phyloP scores from a whole-genome alignment of 495 filamentous ascomycete genomes.

The Lophium mytilinum region DNA sequence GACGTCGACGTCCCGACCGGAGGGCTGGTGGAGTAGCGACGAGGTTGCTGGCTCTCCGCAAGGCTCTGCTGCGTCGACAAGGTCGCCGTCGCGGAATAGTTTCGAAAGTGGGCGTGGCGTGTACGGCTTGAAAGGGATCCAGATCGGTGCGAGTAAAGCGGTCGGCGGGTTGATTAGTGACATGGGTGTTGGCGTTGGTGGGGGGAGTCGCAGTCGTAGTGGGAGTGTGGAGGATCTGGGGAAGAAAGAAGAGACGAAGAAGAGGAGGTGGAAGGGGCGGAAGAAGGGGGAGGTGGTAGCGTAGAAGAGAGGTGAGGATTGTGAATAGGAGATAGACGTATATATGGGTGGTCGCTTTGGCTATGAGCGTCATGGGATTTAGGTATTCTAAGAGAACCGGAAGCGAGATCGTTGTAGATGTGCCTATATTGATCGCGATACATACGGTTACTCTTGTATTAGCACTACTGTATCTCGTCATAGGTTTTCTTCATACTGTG shows the following conservation, averaged over 20 bases:
- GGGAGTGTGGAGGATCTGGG: neutral
- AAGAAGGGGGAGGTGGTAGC: no score
- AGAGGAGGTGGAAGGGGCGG: no score
- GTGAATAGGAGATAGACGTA: no score
- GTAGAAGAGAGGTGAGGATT: no score
- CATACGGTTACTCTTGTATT: no score
- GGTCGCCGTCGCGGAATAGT: constrained; percentile 2
- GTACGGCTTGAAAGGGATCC: constrained; percentile 9
- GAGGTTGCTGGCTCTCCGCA: constrained; percentile 16
- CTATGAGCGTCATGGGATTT: no score
- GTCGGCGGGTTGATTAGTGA: constrained; percentile 10
- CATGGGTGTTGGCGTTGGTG: constrained; percentile 5
- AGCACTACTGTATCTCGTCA: no score
- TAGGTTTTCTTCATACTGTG: no score
- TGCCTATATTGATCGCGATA: no score
- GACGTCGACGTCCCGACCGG: constrained; percentile 15
- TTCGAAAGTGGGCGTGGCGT: constrained; percentile 10
- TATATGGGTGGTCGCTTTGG: no score
- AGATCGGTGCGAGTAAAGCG: constrained; percentile 5
- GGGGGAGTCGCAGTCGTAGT: neutral
- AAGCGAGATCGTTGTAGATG: no score
- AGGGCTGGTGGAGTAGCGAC: constrained; percentile 26
- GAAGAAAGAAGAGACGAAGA: neutral
- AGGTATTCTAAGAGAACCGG: no score
- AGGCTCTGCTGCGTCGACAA: constrained; percentile 5